Evolutionary conservation across 208 protist species (phyloP), one percentile per base, ranked within the genome.

Genomic region (Trichomonas vaginalis): DNA sequence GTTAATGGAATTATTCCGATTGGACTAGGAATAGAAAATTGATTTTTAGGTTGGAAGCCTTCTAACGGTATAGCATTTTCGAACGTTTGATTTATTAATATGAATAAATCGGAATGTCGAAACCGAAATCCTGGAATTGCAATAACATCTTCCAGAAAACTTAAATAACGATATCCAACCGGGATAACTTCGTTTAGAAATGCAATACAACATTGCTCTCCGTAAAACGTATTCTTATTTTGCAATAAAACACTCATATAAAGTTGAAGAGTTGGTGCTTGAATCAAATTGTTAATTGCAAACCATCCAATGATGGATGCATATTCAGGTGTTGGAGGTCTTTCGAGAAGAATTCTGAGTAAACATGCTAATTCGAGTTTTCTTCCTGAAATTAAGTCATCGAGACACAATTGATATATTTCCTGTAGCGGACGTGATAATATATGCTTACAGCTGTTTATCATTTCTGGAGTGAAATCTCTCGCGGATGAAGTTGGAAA

Each of bases 281-380:
- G 86, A 39, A 92, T 47, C n/a, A 92, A 51, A 35, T 9, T n/a
- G 37, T 92, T 92, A 37, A 92, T 39, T 0, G 46, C 17, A 92
- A 40, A 92, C 86, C 86, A 92, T 0, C 86, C 86, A 56, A 92
- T 92, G n/a, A 92, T 92, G n/a, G 86, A 92, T 21, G 46, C 45
- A 15, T 42, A 51, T 0, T 23, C 14, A 17, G 42, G 40, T 35
- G 15, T 56, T 12, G 46, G 17, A 15, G 86, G 86, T 39, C n/a
- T 35, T 35, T 92, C 86, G n/a, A 92, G 86, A 2, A 92, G 45
- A 51, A 45, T 35, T 39, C 86, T 27, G 3, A 92, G 86, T 10
- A 92, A n/a, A 39, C 86, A 92, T 12, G 45, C 27, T 39, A 92
- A 39, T 9, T 39, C 27, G 4, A 70, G 21, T 70, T 70, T 70